Base-by-base conservation (phyloP, 2,329 filamentous ascomycete species). In the Plectosphaerella plurivora region DNA sequence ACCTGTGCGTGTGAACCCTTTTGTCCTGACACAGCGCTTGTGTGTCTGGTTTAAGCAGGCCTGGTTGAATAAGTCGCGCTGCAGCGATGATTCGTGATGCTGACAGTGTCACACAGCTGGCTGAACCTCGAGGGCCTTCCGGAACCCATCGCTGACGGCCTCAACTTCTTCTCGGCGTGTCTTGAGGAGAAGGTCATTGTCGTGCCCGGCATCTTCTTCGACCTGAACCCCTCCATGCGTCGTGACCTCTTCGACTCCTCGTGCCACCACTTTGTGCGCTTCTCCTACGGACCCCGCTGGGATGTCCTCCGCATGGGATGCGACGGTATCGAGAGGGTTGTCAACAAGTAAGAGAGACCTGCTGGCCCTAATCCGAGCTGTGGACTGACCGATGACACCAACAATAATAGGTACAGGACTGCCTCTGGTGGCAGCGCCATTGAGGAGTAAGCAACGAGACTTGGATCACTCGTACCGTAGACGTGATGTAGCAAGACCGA, bases 101-200 rank as follows among this genome's bases (percentile, higher is more conserved):
- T 52, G 39, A 56, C 54, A 3, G n/a, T 18, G 33, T 10, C 39
- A 15, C 45, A 11, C 45, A 73, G 71, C 45, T 75, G 81, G 81
- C 71, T 84, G 55, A 82, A 79, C 72, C 84, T 82, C 61, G 85
- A 77, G 69, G 78, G 80, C 47, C 76, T 94, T 3, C 89, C 93
- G 1, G 80, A 81, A n/a, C 82, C 85, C 56, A 96, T 97, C 68
- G 87, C 88, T 54, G 93, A 97, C 67, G 93, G 93, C 9, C 76
- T 97, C 64, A 96, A 96, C 75, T 97, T 97, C 81, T 97, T 97
- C 83, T 85, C 94, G 68, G 91, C 91, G 28, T 94, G 94, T 66
- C 76, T 97, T 45, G 84, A 89, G 64, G 91, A 97, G 77, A 95
- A 95, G 79, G 90, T 95, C 60, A 97, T 97, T 65, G 91, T 97